These are phyloP conservation scores for Coniosporium apollinis DNA, from an alignment of 495 filamentous ascomycete genomes.

Conservation along the genomic window DNA sequence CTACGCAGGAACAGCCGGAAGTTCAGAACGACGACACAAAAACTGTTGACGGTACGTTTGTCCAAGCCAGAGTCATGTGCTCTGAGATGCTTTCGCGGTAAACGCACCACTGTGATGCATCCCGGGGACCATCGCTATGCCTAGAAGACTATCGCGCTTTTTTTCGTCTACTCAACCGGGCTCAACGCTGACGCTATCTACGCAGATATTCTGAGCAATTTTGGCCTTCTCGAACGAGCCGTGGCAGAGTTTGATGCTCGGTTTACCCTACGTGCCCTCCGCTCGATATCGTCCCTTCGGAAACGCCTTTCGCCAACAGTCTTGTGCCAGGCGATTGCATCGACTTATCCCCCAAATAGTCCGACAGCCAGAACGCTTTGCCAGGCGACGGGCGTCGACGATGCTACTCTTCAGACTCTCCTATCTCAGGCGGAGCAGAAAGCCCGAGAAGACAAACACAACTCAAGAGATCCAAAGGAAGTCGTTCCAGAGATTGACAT, in stretches of 20 bases:
- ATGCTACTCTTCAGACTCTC: too few species aligned
- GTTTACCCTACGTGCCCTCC: constrained; percentile 82
- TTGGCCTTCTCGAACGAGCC: constrained; percentile 75
- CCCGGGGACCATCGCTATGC: too few species aligned
- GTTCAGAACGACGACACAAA: too few species aligned
- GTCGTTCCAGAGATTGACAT: constrained; percentile 78
- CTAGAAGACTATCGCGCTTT: too few species aligned
- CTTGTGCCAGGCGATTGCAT: constrained; percentile 60
- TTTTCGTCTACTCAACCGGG: too few species aligned
- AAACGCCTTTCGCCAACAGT: constrained; percentile 74
- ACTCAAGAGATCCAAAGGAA: constrained; percentile 53
- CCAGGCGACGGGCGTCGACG: too few species aligned
- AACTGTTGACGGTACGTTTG: too few species aligned
- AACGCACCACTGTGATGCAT: too few species aligned
- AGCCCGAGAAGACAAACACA: constrained; percentile 22
- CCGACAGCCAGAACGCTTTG: constrained; percentile 49
- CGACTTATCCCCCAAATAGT: constrained; percentile 55
- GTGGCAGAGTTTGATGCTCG: constrained; percentile 86
- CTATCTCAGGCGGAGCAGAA: too few species aligned
- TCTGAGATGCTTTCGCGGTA: too few species aligned
- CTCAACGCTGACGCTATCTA: too few species aligned
- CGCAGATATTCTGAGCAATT: constrained; percentile 92
- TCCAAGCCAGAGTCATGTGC: too few species aligned
- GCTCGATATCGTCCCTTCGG: constrained; percentile 87
- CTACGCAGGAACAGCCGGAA: constrained; percentile 10